These are phyloP conservation scores for Tillandsia leiboldiana DNA, from an alignment of 176 grass and related monocot species.

Conservation along the genomic window DNA sequence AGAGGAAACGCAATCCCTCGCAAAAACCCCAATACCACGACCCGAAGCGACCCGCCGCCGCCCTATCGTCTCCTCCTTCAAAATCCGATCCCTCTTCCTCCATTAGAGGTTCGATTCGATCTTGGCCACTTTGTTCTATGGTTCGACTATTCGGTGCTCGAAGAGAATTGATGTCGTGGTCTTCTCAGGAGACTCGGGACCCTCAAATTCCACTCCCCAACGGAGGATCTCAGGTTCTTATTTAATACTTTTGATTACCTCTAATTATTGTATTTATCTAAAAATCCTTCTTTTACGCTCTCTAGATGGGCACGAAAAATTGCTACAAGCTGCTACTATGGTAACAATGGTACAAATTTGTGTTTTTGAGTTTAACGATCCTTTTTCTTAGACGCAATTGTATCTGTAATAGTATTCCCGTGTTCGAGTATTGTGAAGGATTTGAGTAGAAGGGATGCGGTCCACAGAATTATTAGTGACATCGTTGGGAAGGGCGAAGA, in stretches of 20 bases:
- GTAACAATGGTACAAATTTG: constrained; percentile 2
- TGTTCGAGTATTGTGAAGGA: constrained; percentile 23
- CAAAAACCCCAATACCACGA: constrained; percentile 19
- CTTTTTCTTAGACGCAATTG: neutral
- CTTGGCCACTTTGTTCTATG: neutral
- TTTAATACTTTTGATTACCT: neutral
- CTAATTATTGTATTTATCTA: too few species aligned
- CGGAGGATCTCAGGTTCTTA: neutral
- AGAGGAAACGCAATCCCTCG: constrained; percentile 10
- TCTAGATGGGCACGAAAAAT: constrained; percentile 33
- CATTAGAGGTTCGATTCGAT: neutral
- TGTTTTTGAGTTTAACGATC: neutral
- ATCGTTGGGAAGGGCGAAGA: constrained; percentile 56
- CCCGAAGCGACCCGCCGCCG: constrained; percentile 6
- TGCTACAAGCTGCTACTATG: constrained; percentile 15
- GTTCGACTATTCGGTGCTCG: neutral
- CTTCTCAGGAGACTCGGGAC: neutral
- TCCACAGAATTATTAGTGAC: constrained; percentile 41
- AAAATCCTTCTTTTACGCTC: neutral
- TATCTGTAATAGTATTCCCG: neutral
- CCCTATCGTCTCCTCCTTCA: neutral
- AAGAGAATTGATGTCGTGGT: neutral
- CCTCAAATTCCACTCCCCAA: neutral
- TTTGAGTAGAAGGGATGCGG: constrained; percentile 22
- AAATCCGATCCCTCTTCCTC: neutral